A percentile compares a stretch with the other conserved stretches of the same genome.
Conservation (phyloP, 2,329 filamentous ascomycete genomes). For the Diaporthe sp. region DNA sequence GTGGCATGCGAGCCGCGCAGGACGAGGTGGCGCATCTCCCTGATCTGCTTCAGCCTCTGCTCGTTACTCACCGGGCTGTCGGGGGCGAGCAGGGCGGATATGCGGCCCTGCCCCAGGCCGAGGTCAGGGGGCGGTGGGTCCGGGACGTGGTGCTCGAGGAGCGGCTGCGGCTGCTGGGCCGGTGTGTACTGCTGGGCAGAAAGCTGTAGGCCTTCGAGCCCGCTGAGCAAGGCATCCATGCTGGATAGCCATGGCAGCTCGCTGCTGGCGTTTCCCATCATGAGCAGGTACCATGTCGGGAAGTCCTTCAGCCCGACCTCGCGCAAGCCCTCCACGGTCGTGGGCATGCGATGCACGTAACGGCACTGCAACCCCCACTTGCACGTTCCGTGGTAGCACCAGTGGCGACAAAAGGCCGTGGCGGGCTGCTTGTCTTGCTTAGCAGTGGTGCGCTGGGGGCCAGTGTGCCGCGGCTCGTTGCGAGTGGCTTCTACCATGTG, state of each 20-base stretch:
- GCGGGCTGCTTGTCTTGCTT: neutral
- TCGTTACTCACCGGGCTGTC: neutral
- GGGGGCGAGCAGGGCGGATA: slow-evolving; percentile 9
- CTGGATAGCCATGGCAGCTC: neutral
- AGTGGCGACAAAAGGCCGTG: slow-evolving; percentile 54
- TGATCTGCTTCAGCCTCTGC: slow-evolving; percentile 12
- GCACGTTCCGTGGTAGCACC: slow-evolving; percentile 60
- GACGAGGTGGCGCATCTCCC: slow-evolving; percentile 23
- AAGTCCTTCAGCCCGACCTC: slow-evolving; percentile 53
- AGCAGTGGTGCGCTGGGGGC: neutral
- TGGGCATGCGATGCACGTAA: slow-evolving; percentile 60
- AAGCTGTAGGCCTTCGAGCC: neutral
- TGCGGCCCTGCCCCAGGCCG: slow-evolving; percentile 25
- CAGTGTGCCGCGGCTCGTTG: neutral
- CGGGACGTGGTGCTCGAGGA: no score
- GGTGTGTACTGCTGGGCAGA: neutral
- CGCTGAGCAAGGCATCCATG: neutral
- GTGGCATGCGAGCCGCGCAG: neutral
- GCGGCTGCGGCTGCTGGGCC: neutral
- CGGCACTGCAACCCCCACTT: slow-evolving; percentile 55
- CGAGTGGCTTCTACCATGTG: slow-evolving; percentile 8
- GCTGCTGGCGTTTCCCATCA: slow-evolving; percentile 4
- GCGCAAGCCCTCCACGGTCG: slow-evolving; percentile 50
- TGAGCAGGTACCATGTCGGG: slow-evolving; percentile 54
- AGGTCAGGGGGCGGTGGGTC: no score